Evolutionary conservation across 768 basidiomycete genomes (phyloP), one percentile per base, ranked within the genome.

Genomic region (Gloeostereum incarnatum): DNA sequence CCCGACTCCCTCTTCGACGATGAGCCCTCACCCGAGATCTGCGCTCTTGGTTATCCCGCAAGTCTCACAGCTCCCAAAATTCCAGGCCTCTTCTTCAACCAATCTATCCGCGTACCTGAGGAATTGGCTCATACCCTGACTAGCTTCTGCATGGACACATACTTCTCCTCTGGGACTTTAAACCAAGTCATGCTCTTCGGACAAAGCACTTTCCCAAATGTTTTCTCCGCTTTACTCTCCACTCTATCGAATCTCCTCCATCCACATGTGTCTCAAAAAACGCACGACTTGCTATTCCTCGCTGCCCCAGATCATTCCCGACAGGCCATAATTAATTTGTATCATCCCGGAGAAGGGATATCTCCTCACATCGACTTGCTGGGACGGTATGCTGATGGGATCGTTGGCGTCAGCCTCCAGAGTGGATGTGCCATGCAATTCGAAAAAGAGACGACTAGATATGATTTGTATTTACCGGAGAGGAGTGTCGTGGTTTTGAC

Each of bases 181-280:
- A 87, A 94, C 51, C 90, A 93, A 56, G 72, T 83, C 37, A 92
- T 93, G 90, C 69, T 94, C 13, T 94, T 94, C 50, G 78, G 78
- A 31, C 71, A 79, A 14, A 10, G 6, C 8, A 23, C 10, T 13
- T 10, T 30, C 24, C 69, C 73, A 18, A 62, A 89, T 18, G 85
- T 86, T 7, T 50, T 47, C 63, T 24, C 66, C 91, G 6, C 63
- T 24, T 66, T 91, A 6, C 68, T 89, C 20, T 52, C 61, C 4
- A 52, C 48, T 0, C 57, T 90, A 8, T 66, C 73, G 1, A 45
- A 40, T 0, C 47, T 78, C 27, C 64, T 88, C 1, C 52, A 53
- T 3, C 69, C 73, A 2, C 44, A 58, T 11, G 57, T 91, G 2
- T 73, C 81, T 0, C 35, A 50, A 2, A 54, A 63, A 19, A 69